A percentile compares a stretch with the other conserved stretches of the same genome.
phyloP scores from a whole-genome alignment of 2,329 filamentous ascomycete genomes.

The Tolypocladium ophioglossoides region DNA sequence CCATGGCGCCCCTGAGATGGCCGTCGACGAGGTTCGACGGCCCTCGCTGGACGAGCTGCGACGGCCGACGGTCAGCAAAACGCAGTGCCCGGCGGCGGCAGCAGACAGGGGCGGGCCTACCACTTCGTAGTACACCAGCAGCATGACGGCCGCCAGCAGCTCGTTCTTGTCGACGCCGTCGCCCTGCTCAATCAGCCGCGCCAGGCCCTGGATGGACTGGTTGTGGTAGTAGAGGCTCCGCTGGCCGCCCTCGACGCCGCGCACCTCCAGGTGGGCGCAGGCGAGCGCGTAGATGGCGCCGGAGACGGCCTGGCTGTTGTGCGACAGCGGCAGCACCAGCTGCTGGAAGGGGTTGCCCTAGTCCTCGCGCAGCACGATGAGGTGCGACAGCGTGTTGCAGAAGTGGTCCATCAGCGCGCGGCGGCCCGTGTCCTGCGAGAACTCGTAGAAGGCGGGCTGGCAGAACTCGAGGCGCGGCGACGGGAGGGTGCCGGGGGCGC shows the following conservation, averaged over 20 bases:
- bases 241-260: constrained; percentile 40
- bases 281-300: constrained; percentile 79
- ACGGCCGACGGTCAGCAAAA: neutral
- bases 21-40: constrained; percentile 49
- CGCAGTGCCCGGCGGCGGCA: neutral
- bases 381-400: constrained; percentile 51
- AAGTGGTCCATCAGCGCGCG: constrained; percentile 51
- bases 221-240: constrained; percentile 50
- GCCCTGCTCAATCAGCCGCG: constrained; percentile 44
- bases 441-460: constrained; percentile 44
- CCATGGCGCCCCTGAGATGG: constrained; percentile 51
- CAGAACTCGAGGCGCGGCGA: constrained; percentile 37
- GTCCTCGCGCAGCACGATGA: constrained; percentile 56
- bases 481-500: constrained; percentile 6
- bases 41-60: constrained; percentile 48
- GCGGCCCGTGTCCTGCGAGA: constrained; percentile 41
- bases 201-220: constrained; percentile 46
- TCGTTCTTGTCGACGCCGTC: constrained; percentile 42
- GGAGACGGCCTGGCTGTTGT: constrained; percentile 50
- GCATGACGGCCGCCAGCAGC: constrained; percentile 48
- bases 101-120: constrained; percentile 26
- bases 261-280: constrained; percentile 70
- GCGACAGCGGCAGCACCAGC: constrained; percentile 49
- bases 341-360: constrained; percentile 53
- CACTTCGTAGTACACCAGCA: constrained; percentile 54